Conservation (phyloP, 805 yeast genomes). For the Saccharomycopsis fibuligera region DNA sequence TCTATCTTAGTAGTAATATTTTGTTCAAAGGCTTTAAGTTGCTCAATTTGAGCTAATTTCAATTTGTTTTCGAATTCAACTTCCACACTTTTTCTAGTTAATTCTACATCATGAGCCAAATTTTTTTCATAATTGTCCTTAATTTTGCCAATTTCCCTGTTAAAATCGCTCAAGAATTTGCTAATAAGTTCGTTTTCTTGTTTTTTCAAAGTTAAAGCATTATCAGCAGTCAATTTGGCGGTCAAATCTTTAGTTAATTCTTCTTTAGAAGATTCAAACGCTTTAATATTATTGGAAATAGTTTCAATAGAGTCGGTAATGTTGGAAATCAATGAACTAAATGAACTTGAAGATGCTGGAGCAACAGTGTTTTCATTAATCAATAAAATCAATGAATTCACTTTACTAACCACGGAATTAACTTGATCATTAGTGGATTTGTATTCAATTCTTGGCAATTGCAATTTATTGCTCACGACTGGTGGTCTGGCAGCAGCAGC, state of each 20-base stretch:
- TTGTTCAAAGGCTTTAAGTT: conserved; percentile 59
- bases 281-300: conserved; percentile 22
- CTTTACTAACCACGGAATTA: conserved; percentile 5
- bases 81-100: conserved; percentile 56
- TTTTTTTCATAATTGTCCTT: conserved; percentile 53
- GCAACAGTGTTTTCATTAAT: conserved; percentile 6
- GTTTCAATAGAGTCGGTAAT: conserved; percentile 23
- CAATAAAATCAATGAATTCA: conserved; percentile 11
- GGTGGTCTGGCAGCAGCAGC: neutral
- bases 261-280: conserved; percentile 10
- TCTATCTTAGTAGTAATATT: conserved; percentile 56
- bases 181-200: conserved; percentile 53
- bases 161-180: conserved; percentile 54
- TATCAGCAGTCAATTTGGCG: conserved; percentile 25
- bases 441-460: conserved; percentile 3
- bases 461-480: conserved; percentile 3
- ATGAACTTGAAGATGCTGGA: conserved; percentile 17
- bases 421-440: conserved; percentile 6
- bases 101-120: conserved; percentile 57
- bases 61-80: conserved; percentile 72
- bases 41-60: conserved; percentile 57
- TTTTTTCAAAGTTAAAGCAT: conserved; percentile 30
- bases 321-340: conserved; percentile 23
- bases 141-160: conserved; percentile 52
- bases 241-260: conserved; percentile 19